Base-by-base conservation (phyloP, 2,329 filamentous ascomycete species). In the Colletotrichum camelliae region DNA sequence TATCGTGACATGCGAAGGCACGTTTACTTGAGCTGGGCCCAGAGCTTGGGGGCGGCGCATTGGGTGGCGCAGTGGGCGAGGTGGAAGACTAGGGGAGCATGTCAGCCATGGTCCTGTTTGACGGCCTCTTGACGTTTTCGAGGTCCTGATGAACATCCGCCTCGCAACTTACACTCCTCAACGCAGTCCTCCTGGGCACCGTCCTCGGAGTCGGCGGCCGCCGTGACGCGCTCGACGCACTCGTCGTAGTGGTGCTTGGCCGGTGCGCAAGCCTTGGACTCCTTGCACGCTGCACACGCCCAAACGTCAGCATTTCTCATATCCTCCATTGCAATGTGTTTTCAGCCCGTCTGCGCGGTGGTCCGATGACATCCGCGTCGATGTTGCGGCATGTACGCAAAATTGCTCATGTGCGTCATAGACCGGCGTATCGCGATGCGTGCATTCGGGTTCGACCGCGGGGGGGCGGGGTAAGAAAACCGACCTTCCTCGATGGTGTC, bases 221-320 rank as follows among this genome's bases (percentile, higher is more conserved):
- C 83, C 77, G 93, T 95, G 81, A 99, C 97, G 82, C 97, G 96
- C 92, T 98, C 96, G 81, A 96, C 96, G 86, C 97, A 99, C 89
- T 98, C 95, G 80, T 98, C 96, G 86, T 94, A 98, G 91, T 99
- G 97, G 91, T 98, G 96, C 93, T 98, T 99, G 84, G 92, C 91
- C 76, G 94, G 93, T 77, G 93, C 90, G 88, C 97, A 99, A 87
- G 94, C 89, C 86, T 94, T 91, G 79, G 96, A 96, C 86, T 96
- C 92, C 87, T 92, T 92, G 92, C 97, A 99, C 84, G 98, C 97
- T 98, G 86, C 67, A 81, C 71, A 43, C 76, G 79, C 6, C 43
- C 43, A 52, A 77, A 82, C 29, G 76, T 77, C 67, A 77, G 76
- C 60, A 35, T n/a, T 52, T 61, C 13, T n/a, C 5, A 48, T 66